phyloP scores from a whole-genome alignment of 2,329 filamentous ascomycete genomes.

The Botryotinia calthae region DNA sequence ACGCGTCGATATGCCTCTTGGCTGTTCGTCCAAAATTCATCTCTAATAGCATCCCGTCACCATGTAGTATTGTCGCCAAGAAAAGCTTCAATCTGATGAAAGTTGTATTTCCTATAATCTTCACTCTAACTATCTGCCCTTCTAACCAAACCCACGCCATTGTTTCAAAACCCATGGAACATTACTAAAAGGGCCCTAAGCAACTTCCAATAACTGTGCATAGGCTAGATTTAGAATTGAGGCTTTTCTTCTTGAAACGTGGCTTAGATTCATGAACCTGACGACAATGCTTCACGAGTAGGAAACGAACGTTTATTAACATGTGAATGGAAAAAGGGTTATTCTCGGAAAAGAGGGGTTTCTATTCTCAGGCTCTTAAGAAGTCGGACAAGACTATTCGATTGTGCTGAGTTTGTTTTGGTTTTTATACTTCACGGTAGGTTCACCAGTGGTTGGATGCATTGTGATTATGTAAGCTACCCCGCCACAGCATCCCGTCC shows the following conservation, averaged over 20 bases:
- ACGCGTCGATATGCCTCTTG: not conserved
- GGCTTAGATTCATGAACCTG: not conserved
- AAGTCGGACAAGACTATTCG: not conserved
- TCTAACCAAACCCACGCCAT: not conserved
- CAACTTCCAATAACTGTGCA: not conserved
- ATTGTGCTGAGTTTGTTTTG: not conserved
- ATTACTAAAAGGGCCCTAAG: not conserved
- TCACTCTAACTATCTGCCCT: not conserved
- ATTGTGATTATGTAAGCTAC: not conserved
- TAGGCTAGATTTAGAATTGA: not conserved
- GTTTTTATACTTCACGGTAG: not conserved
- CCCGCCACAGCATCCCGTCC: not conserved
- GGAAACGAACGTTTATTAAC: not conserved
- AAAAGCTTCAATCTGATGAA: not conserved
- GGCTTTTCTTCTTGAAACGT: not conserved
- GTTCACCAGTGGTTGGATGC: rapidly evolving
- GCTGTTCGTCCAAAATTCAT: not conserved
- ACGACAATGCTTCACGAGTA: not conserved
- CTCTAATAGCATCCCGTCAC: not conserved
- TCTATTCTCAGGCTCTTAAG: not conserved
- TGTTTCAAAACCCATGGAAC: not conserved
- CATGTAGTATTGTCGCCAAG: not conserved
- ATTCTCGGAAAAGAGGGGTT: not conserved
- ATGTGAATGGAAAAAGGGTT: not conserved
- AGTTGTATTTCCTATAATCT: not conserved